These are phyloP conservation scores for Pulveroboletus sp. DNA, from an alignment of 768 basidiomycete species.

Conservation along the genomic window DNA sequence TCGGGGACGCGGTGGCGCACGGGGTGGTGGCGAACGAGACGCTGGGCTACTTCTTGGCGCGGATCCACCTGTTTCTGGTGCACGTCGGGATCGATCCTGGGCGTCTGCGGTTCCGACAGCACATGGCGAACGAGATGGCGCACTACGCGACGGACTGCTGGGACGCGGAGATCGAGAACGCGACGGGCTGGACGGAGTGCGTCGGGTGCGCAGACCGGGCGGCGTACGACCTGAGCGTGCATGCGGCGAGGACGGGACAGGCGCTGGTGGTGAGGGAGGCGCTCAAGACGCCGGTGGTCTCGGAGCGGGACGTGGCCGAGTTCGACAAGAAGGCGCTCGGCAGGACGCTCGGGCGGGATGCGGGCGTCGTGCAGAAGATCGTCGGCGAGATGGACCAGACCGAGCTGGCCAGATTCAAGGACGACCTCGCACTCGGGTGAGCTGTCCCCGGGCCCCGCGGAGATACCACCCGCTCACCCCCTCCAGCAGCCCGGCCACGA, in stretches of 20 bases:
- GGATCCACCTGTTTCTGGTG: conserved; percentile 83
- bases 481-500: conserved; percentile 51
- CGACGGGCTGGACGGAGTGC: conserved; percentile 90
- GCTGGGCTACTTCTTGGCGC: conserved; percentile 93
- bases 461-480: neutral
- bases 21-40: conserved; percentile 95
- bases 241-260: conserved; percentile 77
- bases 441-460: conserved; percentile 18
- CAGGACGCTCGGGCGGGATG: conserved; percentile 83
- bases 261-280: conserved; percentile 83
- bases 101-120: conserved; percentile 90
- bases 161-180: conserved; percentile 97
- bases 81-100: conserved; percentile 85
- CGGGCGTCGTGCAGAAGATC: conserved; percentile 56
- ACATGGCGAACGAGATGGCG: conserved; percentile 99
- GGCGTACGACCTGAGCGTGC: conserved; percentile 93
- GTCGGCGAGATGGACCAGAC: conserved; percentile 66
- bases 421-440: conserved; percentile 71
- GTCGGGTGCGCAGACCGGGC: conserved; percentile 98
- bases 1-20: conserved; percentile 85
- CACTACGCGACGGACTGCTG: conserved; percentile 99
- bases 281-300: conserved; percentile 78
- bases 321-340: conserved; percentile 88
- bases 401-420: conserved; percentile 59
- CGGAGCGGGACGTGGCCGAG: conserved; percentile 72